Percentiles rank a stretch among this genome's conserved stretches.
These are phyloP conservation scores for Onygenales sp. DNA, from an alignment of 2,329 filamentous ascomycete species.

Conservation along the genomic window DNA sequence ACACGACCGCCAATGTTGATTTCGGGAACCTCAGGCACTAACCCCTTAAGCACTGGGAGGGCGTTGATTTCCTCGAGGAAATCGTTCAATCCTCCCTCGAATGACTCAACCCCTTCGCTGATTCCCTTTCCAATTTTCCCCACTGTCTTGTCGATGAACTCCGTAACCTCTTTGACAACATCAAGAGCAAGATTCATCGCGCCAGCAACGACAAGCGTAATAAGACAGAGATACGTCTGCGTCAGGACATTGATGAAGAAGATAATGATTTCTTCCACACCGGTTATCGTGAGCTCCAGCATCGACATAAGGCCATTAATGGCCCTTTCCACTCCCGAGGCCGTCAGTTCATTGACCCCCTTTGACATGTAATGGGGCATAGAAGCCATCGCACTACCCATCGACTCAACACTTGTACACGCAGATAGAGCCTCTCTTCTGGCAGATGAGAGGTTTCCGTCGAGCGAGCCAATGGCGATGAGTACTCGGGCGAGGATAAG, in stretches of 20 bases:
- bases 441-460: slow-evolving; percentile 65
- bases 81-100: slow-evolving; percentile 48
- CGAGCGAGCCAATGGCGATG: slow-evolving; percentile 62
- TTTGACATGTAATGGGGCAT: slow-evolving; percentile 92
- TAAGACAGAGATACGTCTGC: slow-evolving; percentile 80
- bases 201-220: slow-evolving; percentile 72
- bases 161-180: slow-evolving; percentile 50
- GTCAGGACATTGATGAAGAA: slow-evolving; percentile 91
- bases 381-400: slow-evolving; percentile 91
- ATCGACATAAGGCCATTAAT: slow-evolving; percentile 71
- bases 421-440: slow-evolving; percentile 75
- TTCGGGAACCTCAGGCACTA: slow-evolving; percentile 37
- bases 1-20: slow-evolving; percentile 60
- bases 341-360: slow-evolving; percentile 80
- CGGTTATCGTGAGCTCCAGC: slow-evolving; percentile 69
- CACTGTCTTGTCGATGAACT: slow-evolving; percentile 50
- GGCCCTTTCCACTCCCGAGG: slow-evolving; percentile 67
- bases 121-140: slow-evolving; percentile 38
- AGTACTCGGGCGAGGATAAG: slow-evolving; percentile 76
- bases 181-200: slow-evolving; percentile 62
- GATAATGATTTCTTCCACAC: slow-evolving; percentile 75
- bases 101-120: slow-evolving; percentile 28
- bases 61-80: slow-evolving; percentile 47
- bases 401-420: slow-evolving; percentile 83
- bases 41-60: slow-evolving; percentile 36